Conservation (phyloP, 2,329 filamentous ascomycete genomes). For the Helicocarpus griseus region DNA sequence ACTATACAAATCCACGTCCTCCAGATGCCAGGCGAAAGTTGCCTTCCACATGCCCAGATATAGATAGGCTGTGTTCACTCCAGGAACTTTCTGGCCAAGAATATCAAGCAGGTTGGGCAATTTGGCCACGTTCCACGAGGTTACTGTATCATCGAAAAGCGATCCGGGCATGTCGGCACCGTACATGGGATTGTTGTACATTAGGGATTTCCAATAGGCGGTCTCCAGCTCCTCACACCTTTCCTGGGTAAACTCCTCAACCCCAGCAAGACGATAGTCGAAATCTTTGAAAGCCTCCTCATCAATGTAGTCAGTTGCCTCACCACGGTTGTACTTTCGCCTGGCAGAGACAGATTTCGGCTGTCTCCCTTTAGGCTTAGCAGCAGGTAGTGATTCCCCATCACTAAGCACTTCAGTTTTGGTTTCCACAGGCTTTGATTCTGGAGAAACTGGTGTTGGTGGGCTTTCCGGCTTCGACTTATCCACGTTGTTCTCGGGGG, state of each 20-base stretch:
- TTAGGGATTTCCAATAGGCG: constrained; percentile 94
- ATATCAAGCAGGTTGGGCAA: constrained; percentile 89
- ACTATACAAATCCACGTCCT: constrained; percentile 97
- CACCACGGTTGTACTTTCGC: constrained; percentile 73
- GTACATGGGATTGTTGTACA: constrained; percentile 89
- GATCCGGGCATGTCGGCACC: constrained; percentile 95
- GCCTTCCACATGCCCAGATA: constrained; percentile 99
- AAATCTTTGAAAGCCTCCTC: constrained; percentile 86
- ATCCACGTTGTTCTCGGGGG: constrained; percentile 26
- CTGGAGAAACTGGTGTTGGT: constrained; percentile 46
- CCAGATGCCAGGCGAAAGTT: constrained; percentile 97
- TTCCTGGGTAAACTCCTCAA: constrained; percentile 81
- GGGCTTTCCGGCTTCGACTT: constrained; percentile 37
- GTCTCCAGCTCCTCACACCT: constrained; percentile 90
- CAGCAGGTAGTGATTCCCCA: constrained; percentile 31
- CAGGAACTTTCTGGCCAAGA: constrained; percentile 87
- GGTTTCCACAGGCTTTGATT: constrained; percentile 41
- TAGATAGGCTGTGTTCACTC: constrained; percentile 95
- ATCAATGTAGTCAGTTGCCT: constrained; percentile 69
- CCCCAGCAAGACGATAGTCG: constrained; percentile 74
- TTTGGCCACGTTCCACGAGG: constrained; percentile 89
- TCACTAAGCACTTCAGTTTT: constrained; percentile 47
- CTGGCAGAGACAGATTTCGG: constrained; percentile 72
- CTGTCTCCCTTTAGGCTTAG: constrained; percentile 45
- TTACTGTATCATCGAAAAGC: constrained; percentile 76